Base-by-base conservation (phyloP, 495 filamentous ascomycete genomes). In the Aspergillus ostianus region DNA sequence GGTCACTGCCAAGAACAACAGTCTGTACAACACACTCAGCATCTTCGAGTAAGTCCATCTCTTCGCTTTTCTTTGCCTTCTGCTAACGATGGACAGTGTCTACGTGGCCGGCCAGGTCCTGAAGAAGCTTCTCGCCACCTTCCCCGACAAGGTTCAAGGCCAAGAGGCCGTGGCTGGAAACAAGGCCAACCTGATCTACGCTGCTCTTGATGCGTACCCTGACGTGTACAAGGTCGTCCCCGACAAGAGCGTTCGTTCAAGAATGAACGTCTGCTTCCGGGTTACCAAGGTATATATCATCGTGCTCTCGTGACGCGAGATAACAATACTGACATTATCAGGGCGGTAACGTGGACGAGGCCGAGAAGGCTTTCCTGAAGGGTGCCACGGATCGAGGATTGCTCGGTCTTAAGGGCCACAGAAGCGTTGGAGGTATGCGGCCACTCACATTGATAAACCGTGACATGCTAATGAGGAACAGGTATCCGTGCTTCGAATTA, bases 201-300 rank as follows among this genome's bases (percentile, higher is more conserved):
- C 73, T 0, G 84, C 83, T 3, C 77, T 97, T 45, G 92, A 94
- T 61, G 82, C 79, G n/a, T 78, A 89, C 68, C 84, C 87, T 0
- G 70, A 83, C 0, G 77, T 85, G 23, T 96, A 92, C 74, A 75
- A 73, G 47, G 82, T 96, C 20, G 89, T 97, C 5, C 88, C 90
- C 0, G 81, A 87, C 60, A 89, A 87, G 74, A 76, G 73, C 51
- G 86, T 84, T 8, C 85, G 93, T 48, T 92, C 88, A 58, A 77
- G 91, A 46, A 96, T 96, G 90, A 97, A 97, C 72, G 86, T 96
- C 50, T 97, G 92, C 78, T 94, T 94, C 79, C 80, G 92, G 20
- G 84, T 93, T 4, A 80, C 59, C 57, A 77, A 77, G 69, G 78
- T 80, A 56, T 55, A 70, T 54, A 27, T 29, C 21, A 30, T 32